Conservation (phyloP, 2,329 filamentous ascomycete species). For the Drechslera avenae region DNA sequence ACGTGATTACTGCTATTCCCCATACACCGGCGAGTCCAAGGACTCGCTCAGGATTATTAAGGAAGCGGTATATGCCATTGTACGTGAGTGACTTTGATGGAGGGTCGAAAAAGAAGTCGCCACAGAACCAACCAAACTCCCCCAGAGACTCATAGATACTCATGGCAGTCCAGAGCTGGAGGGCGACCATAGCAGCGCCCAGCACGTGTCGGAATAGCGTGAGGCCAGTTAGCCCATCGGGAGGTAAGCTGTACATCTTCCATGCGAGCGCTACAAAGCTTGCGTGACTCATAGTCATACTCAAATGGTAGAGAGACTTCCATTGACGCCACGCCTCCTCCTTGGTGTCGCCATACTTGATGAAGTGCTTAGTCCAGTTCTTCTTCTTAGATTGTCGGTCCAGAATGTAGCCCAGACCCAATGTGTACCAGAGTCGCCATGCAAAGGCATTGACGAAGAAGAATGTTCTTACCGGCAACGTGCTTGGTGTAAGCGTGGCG, state of each 20-base stretch:
- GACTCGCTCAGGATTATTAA: conserved; percentile 96
- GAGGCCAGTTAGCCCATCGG: conserved; percentile 85
- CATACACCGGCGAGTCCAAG: conserved; percentile 94
- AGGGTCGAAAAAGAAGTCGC: conserved; percentile 96
- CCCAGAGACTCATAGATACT: conserved; percentile 96
- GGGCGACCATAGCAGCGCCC: conserved; percentile 76
- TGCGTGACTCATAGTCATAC: conserved; percentile 85
- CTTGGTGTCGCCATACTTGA: conserved; percentile 91
- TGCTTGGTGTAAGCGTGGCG: conserved; percentile 77
- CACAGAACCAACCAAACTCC: conserved; percentile 85
- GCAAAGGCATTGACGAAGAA: conserved; percentile 80
- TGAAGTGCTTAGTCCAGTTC: conserved; percentile 94
- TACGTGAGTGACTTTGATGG: conserved; percentile 83
- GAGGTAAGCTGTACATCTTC: conserved; percentile 93
- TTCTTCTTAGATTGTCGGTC: conserved; percentile 87
- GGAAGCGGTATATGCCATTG: conserved; percentile 94
- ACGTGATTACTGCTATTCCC: conserved; percentile 92
- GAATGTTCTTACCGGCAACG: conserved; percentile 72
- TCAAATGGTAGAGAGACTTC: conserved; percentile 94
- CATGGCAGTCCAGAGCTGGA: conserved; percentile 90
- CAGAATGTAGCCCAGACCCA: conserved; percentile 85
- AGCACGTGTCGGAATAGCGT: conserved; percentile 85
- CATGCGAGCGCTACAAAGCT: conserved; percentile 90
- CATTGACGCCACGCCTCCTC: conserved; percentile 96
- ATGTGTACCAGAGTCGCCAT: conserved; percentile 90